phyloP scores from a whole-genome alignment of 371 early-diverging fungal genomes.

The Ordospora pajunii region DNA sequence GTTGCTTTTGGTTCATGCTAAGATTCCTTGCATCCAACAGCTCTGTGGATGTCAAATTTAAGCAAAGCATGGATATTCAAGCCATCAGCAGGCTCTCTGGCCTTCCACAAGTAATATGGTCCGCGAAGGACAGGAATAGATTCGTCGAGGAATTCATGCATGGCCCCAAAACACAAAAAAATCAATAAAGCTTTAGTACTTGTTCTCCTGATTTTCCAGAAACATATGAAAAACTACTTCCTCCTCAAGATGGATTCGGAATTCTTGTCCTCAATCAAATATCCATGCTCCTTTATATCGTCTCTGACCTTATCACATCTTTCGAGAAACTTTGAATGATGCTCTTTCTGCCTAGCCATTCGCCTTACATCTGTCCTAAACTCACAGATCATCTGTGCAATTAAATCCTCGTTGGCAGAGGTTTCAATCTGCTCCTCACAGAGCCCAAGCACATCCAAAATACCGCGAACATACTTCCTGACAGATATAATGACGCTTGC shows the following conservation, averaged over 20 bases:
- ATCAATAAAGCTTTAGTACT: not conserved
- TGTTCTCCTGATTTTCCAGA: too few species aligned
- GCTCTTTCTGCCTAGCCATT: slow-evolving; percentile 29
- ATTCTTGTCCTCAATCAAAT: slow-evolving; percentile 57
- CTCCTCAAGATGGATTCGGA: slow-evolving; percentile 43
- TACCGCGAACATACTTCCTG: slow-evolving; percentile 34
- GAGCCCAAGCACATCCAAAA: slow-evolving; percentile 48
- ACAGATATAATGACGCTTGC: slow-evolving; percentile 10
- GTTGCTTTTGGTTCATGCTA: slow-evolving; percentile 26
- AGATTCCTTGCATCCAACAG: slow-evolving; percentile 34
- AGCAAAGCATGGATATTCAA: slow-evolving; percentile 5
- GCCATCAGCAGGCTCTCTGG: not conserved
- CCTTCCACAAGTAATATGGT: slow-evolving; percentile 27
- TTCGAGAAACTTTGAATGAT: slow-evolving; percentile 33
- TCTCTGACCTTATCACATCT: slow-evolving; percentile 57
- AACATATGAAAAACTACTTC: not conserved
- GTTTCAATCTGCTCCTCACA: not conserved
- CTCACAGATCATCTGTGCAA: slow-evolving; percentile 37
- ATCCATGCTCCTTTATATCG: slow-evolving; percentile 40
- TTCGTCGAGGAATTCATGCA: slow-evolving; percentile 10
- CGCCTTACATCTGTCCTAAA: slow-evolving; percentile 55
- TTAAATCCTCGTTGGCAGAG: not conserved
- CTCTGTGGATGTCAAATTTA: slow-evolving; percentile 34
- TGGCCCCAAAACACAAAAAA: not conserved
- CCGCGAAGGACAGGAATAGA: slow-evolving; percentile 25